Base-by-base conservation (phyloP, 2,329 filamentous ascomycete species). In the Exserohilum turcica region DNA sequence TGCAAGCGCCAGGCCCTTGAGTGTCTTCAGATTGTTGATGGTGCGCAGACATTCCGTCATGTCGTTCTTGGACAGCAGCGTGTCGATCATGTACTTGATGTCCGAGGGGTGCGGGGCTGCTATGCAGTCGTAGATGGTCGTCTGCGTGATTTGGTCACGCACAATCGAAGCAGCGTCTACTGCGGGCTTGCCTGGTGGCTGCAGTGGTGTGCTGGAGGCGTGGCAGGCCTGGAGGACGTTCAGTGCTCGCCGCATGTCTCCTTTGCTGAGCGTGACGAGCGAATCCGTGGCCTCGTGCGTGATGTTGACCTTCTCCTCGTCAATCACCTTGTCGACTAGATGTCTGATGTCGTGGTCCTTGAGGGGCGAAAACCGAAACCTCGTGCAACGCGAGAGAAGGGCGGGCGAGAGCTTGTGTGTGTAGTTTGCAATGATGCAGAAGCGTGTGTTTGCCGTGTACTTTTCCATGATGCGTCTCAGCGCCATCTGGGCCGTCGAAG, bases 341-440 rank as follows among this genome's bases (percentile, higher is more conserved):
- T 84, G 82, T 44, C 91, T 82, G 55, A 99, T 97, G 72, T 97
- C 94, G 6, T 75, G 80, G 67, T 96, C 90, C 74, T 96, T 96
- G 49, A 99, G 79, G 9, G 94, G 94, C 62, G 91, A 96, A 77
- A 99, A 99, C 28, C 94, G 83, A 75, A 99, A 99, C 32, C 94
- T 82, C 8, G 94, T 99, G 77, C 94, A 99, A 66, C 94, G 83
- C 43, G 93, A 97, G 47, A 99, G 80, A 37, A 99, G 81, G 0
- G 94, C 94, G 0, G 94, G 93, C 10, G 91, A 95, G 33, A 99
- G 86, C 76, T 99, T 99, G 79, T 99, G 94, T 27, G 94, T 94
- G 76, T 99, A 99, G 78, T 99, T 99, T 65, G 94, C 94, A 65
- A 99, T 97, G 71, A 99, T 91, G 78, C 93, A 97, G 78, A 99